Evolutionary conservation across 2,329 filamentous ascomycete species (phyloP), one percentile per base, ranked within the genome.

Genomic region (Aotearoamyces nothofagi): DNA sequence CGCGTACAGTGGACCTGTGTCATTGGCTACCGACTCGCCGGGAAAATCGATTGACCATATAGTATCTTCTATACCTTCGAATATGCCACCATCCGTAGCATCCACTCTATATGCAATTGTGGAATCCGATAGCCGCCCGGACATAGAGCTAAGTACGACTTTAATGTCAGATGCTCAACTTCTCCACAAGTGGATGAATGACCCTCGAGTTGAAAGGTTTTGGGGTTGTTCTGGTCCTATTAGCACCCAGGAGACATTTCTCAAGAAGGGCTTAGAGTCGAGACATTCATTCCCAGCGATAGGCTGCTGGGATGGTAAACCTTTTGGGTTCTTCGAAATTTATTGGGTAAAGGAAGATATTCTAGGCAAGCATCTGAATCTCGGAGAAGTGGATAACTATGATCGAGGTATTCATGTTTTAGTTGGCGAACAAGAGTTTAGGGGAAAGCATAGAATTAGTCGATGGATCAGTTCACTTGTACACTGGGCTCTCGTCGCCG

Each of bases 291-390:
- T 96, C 52, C 90, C 90, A 0, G 83, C 77, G 1, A 87, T 96
- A 35, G 90, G 81, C 1, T 76, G 84, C 49, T 98, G 87, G 81
- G 83, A 96, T 42, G 86, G 83, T 8, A 78, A 87, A 35, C 87
- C 87, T 0, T 98, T 96, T 55, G 90, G 84, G 0, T 98, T 92
- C 50, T 94, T 98, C 49, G 90, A 98, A 57, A 67, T 98, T 17
- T 98, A 98, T 56, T 98, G 90, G 87, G 83, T 90, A 3, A 93
- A 92, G 46, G 90, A 98, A 49, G 90, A 96, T 46, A 57, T 62
- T 0, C 51, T 98, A 1, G 83, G 81, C 0, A 66, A 63, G 26
- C 63, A 82, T 38, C 53, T 92, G 4, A 24, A 19, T n/a, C 64
- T 73, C 50, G 64, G 64, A 13, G 64, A 68, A 3, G 70, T 74